These are phyloP conservation scores for Exophiala sp. DNA, from an alignment of 2,329 filamentous ascomycete genomes.

Conservation along the genomic window DNA sequence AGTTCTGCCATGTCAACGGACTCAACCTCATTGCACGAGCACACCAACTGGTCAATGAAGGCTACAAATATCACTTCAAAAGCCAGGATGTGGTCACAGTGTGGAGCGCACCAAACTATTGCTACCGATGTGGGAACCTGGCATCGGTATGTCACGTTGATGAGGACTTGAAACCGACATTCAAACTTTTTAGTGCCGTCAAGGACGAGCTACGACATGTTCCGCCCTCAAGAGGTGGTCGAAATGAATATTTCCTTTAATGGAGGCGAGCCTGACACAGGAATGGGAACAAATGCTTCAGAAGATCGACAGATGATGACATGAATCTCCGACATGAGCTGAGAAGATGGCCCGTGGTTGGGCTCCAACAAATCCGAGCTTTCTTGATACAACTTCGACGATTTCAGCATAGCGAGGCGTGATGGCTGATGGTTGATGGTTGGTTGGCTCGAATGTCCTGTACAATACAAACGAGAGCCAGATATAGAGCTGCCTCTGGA, in stretches of 20 bases:
- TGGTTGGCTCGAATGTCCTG: constrained; percentile 9
- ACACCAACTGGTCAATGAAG: constrained; percentile 70
- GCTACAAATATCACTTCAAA: constrained; percentile 87
- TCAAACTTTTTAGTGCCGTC: constrained; percentile 54
- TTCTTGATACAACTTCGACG: constrained; percentile 5
- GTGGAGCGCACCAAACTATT: constrained; percentile 90
- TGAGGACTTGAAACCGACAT: constrained; percentile 78
- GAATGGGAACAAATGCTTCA: background rate
- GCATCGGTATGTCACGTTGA: constrained; percentile 83
- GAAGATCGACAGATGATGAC: background rate
- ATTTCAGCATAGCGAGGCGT: constrained; percentile 16
- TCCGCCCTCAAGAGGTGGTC: constrained; percentile 40
- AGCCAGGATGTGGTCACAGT: constrained; percentile 87
- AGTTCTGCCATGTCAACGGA: constrained; percentile 73
- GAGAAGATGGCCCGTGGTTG: background rate
- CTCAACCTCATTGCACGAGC: constrained; percentile 65
- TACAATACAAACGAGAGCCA: constrained; percentile 17
- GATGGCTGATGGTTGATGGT: constrained; percentile 1
- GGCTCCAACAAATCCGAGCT: constrained; percentile 6
- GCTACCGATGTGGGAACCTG: constrained; percentile 78
- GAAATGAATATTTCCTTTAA: constrained; percentile 42
- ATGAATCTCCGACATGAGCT: background rate
- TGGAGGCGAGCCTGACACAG: background rate
- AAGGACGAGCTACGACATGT: constrained; percentile 44
- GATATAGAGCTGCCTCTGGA: constrained; percentile 14